These are phyloP conservation scores for Takashimella tepidaria DNA, from an alignment of 1,284 basidiomycete genomes.

Conservation along the genomic window DNA sequence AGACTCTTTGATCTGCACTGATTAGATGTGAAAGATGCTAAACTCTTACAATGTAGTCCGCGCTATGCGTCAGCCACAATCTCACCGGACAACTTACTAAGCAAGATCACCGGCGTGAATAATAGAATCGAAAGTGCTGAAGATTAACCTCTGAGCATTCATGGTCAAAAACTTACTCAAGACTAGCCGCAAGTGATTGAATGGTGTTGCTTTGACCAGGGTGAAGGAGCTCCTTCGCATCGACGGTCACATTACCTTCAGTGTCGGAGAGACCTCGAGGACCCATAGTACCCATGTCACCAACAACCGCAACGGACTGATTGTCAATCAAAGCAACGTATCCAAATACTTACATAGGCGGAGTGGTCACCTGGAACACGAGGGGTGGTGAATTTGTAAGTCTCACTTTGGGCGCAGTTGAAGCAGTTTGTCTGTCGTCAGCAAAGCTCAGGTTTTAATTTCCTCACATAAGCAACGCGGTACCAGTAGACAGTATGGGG, in stretches of 20 bases:
- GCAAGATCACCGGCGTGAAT: constrained; percentile 16
- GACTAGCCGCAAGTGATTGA: constrained; percentile 4
- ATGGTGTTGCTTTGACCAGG: constrained; percentile 23
- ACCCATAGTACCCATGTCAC: constrained; percentile 19
- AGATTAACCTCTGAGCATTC: too few species aligned
- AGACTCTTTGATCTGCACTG: constrained; percentile 4
- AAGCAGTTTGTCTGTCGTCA: background rate
- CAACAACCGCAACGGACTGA: constrained; percentile 7
- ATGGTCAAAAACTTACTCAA: constrained; percentile 1
- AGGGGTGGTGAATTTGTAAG: constrained; percentile 15
- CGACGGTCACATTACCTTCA: constrained; percentile 3
- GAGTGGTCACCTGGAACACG: constrained; percentile 13
- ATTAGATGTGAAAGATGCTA: background rate
- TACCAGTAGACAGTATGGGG: constrained; percentile 19
- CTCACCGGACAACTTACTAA: constrained; percentile 1
- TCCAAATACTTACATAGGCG: background rate
- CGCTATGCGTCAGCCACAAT: background rate
- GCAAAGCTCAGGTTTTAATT: constrained; percentile 1
- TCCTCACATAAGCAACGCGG: constrained; percentile 5
- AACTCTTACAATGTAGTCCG: constrained; percentile 10
- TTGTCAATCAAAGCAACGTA: background rate
- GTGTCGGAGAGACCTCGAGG: constrained; percentile 17
- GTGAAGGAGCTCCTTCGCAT: constrained; percentile 2
- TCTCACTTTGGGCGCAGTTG: constrained; percentile 5
- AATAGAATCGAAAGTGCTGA: constrained; percentile 16